Conservation (phyloP, 768 basidiomycete genomes). For the Plicaturopsis crispa region DNA sequence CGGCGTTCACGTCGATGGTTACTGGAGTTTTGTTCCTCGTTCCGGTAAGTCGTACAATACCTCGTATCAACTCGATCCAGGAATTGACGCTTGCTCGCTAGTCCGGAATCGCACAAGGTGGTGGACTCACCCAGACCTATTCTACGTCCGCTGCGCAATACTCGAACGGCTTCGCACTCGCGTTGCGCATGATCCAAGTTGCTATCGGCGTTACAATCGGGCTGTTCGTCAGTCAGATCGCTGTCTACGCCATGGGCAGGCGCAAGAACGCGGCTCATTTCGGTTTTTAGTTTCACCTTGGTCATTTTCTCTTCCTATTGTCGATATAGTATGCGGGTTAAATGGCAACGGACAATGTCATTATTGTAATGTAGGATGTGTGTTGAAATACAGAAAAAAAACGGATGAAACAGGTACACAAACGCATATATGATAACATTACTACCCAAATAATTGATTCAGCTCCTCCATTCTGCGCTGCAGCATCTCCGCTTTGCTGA, state of each 20-base stretch:
- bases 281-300: slow-evolving; percentile 43
- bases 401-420: neutral
- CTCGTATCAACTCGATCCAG: neutral
- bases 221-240: slow-evolving; percentile 71
- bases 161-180: slow-evolving; percentile 71
- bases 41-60: slow-evolving; percentile 46
- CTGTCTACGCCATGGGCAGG: slow-evolving; percentile 71
- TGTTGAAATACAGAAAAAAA: neutral
- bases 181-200: slow-evolving; percentile 77
- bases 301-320: slow-evolving; percentile 3
- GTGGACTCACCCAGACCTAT: slow-evolving; percentile 58
- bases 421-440: neutral
- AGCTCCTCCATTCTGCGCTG: slow-evolving; percentile 87
- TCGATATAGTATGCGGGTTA: slow-evolving; percentile 8
- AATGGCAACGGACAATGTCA: neutral
- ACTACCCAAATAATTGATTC: slow-evolving; percentile 57
- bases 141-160: slow-evolving; percentile 59
- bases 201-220: slow-evolving; percentile 84
- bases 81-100: slow-evolving; percentile 21
- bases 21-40: slow-evolving; percentile 88
- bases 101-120: slow-evolving; percentile 73
- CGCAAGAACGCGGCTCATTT: slow-evolving; percentile 71
- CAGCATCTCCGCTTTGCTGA: slow-evolving; percentile 83
- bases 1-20: slow-evolving; percentile 89
- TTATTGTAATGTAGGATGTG: neutral